Base-by-base conservation (phyloP, 2,329 filamentous ascomycete genomes). In the Clarireedia homoeocarpa region DNA sequence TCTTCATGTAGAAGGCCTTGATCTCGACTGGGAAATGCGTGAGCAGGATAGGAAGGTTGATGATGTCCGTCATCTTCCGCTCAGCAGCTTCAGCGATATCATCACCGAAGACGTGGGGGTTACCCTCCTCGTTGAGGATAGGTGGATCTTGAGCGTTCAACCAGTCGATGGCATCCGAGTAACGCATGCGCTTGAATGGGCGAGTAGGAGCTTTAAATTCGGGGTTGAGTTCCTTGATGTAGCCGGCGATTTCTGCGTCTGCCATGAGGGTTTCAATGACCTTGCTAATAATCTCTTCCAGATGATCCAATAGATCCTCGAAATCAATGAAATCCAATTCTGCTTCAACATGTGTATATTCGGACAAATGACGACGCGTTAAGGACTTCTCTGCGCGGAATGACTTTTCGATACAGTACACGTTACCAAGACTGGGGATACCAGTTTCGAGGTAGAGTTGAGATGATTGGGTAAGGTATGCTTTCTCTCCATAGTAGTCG, bases 1-100 rank as follows among this genome's bases (percentile, higher is more conserved):
- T 91, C 74, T 91, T 86, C 94, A 99, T 99, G 81, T 99, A 99
- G 73, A 99, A 99, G 1, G 94, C 88, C 80, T 99, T 99, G 80
- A 99, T 96, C 75, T 92, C 90, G 58, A 85, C 85, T 20, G 94
- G 94, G 83, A 99, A 99, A 75, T 97, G 92, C 2, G 92, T 97
- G 44, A 97, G 80, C 77, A 97, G 89, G 72, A 99, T 96, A 60
- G 94, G 94, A 54, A 83, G 78, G 83, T 95, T 94, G 78, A 99
- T 95, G 65, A 86, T 88, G 71, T 99, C 94, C 1, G 92, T 97
- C 94, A 99, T 99, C 70, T 80, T 83, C 66, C 94, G 88, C 80
- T 99, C 94, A 12, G 94, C 94, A 12, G 94, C 94, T 74, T 97
- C 94, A 63, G 94, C 94, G 67, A 99, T 99, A 71, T 99, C 94